These are phyloP conservation scores for Cupressus sempervirens DNA, from an alignment of 75 land plant species.

Conservation along the genomic window DNA sequence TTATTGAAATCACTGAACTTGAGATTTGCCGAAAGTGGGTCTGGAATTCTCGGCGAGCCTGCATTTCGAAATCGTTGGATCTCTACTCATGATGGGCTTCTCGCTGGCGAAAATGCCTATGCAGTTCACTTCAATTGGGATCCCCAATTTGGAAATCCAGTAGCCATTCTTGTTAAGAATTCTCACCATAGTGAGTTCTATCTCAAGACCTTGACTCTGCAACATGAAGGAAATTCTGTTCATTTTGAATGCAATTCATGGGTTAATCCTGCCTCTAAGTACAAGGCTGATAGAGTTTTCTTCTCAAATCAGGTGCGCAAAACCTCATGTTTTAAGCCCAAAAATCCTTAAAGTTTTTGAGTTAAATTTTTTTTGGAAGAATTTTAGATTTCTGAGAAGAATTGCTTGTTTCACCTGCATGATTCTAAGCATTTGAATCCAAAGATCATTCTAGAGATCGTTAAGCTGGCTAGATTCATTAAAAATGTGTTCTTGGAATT, in stretches of 20 bases:
- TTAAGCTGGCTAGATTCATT: neutral
- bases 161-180: constrained; percentile 10
- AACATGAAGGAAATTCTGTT: neutral
- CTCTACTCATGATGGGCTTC: constrained; percentile 13
- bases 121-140: constrained; percentile 28
- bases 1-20: neutral
- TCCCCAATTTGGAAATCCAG: constrained; percentile 28
- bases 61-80: constrained; percentile 15
- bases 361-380: neutral
- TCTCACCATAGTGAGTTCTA: constrained; percentile 13
- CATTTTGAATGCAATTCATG: constrained; percentile 19
- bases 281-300: constrained; percentile 17
- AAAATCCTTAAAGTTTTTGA: too few species aligned
- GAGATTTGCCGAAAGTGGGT: neutral
- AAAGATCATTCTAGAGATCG: too few species aligned
- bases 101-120: constrained; percentile 30
- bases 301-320: constrained; percentile 31
- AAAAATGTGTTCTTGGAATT: too few species aligned
- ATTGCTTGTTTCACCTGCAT: too few species aligned
- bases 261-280: constrained; percentile 16
- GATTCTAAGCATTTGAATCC: too few species aligned
- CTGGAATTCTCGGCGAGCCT: constrained; percentile 13
- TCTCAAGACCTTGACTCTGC: constrained; percentile 11
- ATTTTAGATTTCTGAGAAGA: too few species aligned
- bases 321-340: neutral